Conservation (phyloP, 768 basidiomycete species). For the Pholiota molesta region DNA sequence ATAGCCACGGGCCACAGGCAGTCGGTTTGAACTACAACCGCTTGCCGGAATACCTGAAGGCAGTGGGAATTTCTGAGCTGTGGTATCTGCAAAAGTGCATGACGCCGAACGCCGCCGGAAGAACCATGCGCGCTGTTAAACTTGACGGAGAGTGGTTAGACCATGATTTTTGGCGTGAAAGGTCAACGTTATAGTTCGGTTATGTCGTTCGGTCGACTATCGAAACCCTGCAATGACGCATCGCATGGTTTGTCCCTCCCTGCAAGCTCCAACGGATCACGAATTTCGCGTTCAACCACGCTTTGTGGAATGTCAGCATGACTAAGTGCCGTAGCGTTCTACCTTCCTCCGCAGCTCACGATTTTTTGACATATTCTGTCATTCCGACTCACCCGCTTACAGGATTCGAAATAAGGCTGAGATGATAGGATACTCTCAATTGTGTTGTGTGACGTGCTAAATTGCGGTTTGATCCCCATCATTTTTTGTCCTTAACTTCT, state of each 20-base stretch:
- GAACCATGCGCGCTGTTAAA: conserved; percentile 45
- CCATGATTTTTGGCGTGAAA: conserved; percentile 58
- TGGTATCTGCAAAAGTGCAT: conserved; percentile 59
- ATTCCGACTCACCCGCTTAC: conserved; percentile 9
- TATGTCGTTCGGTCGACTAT: not conserved
- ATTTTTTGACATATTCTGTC: conserved; percentile 26
- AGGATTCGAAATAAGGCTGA: conserved; percentile 1
- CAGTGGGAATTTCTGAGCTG: conserved; percentile 61
- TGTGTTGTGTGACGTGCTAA: conserved; percentile 8
- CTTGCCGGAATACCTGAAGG: conserved; percentile 64
- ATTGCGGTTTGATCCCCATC: conserved; percentile 15
- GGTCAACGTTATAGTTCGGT: conserved; percentile 18
- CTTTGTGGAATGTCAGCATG: conserved; percentile 2
- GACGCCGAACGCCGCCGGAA: conserved; percentile 46
- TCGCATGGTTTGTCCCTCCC: not conserved
- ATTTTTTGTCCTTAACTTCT: conserved; percentile 12
- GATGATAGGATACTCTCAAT: not conserved
- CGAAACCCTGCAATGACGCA: conserved; percentile 11
- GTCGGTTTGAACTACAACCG: conserved; percentile 87
- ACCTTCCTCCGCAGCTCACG: conserved; percentile 9
- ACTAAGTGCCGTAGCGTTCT: conserved; percentile 15
- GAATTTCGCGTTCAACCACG: conserved; percentile 9
- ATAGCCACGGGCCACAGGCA: conserved; percentile 88
- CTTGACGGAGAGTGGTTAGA: conserved; percentile 56
- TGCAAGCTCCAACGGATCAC: conserved; percentile 23